Conservation (phyloP, 2,329 filamentous ascomycete genomes). For the Xylogone sp. region DNA sequence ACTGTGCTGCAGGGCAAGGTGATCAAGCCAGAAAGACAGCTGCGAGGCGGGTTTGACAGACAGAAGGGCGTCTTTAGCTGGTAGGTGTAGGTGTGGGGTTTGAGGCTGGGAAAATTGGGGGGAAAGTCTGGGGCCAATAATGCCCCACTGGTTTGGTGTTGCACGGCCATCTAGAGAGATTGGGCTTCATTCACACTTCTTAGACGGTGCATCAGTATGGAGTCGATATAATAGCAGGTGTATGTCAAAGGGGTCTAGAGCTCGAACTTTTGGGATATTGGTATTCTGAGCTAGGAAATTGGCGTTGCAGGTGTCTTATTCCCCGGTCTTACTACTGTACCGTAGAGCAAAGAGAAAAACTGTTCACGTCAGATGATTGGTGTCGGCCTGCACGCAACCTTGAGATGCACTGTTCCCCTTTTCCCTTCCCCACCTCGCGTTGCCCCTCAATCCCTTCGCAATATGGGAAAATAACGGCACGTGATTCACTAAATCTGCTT, state of each 20-base stretch:
- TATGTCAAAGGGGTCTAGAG: too few relatives aligned
- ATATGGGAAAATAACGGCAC: neutral
- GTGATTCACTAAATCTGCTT: neutral
- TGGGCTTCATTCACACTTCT: too few relatives aligned
- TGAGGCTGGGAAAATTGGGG: neutral
- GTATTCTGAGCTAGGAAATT: too few relatives aligned
- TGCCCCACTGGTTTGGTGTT: neutral
- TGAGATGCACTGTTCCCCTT: neutral
- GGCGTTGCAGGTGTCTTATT: too few relatives aligned
- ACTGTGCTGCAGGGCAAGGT: conserved; percentile 92
- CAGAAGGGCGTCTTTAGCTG: conserved; percentile 79
- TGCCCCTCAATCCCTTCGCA: neutral
- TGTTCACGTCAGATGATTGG: neutral
- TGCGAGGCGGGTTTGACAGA: conserved; percentile 88
- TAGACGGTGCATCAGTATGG: too few relatives aligned
- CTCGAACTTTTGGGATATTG: too few relatives aligned
- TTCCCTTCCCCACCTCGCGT: neutral
- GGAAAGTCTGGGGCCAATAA: neutral
- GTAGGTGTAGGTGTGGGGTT: conserved; percentile 40
- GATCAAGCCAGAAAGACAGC: conserved; percentile 80
- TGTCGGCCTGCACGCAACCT: neutral
- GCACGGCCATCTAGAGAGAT: too few relatives aligned
- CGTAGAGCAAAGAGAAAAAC: neutral
- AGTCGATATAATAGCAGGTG: too few relatives aligned
- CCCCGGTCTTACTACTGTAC: too few relatives aligned